Base-by-base conservation (phyloP, 495 filamentous ascomycete genomes). In the Neurospora sp. region DNA sequence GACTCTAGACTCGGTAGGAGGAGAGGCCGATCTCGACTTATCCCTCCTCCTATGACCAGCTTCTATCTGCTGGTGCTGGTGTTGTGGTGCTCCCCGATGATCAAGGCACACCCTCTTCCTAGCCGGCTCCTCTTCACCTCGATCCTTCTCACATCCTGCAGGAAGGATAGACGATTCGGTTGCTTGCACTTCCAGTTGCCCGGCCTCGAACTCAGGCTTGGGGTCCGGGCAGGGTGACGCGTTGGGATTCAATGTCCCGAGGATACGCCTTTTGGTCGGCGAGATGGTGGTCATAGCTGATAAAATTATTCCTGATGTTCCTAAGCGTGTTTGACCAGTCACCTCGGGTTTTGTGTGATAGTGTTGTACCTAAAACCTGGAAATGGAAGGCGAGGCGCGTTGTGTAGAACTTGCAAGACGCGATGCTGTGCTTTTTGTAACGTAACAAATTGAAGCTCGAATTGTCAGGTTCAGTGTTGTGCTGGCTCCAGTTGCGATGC, bases 211-310 rank as follows among this genome's bases (percentile, higher is more conserved):
- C 46, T 73, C 27, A 39, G 23, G 11, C 70, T 62, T 71, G 18
- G 31, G 31, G 27, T 27, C 27, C 27, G 27, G 27, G 8, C 18
- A 71, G 2, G 80, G 79, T 39, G 78, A 75, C 70, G 82, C 77
- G 78, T 87, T 87, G 46, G 79, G 80, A 75, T 86, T 80, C 16
- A 85, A 74, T 1, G 79, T 76, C 37, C 76, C 82, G 16, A 87
- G 83, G 70, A 80, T 85, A 82, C 85, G 85, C 79, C 85, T 80
- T 72, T 84, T 84, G 71, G 72, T 75, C 2, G 84, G 83, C 54
- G 80, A 79, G 14, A 74, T 70, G 46, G 74, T 76, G 27, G 27
- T 27, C 27, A 27, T 27, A 27, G 27, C 27, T 27, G 27, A 27
- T 27, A 27, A 27, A 27, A 27, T 27, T 1, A 27, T 27, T 27